A percentile compares a stretch with the other conserved stretches of the same genome.
phyloP scores from a whole-genome alignment of 768 basidiomycete species.

The Megacollybia marginata region DNA sequence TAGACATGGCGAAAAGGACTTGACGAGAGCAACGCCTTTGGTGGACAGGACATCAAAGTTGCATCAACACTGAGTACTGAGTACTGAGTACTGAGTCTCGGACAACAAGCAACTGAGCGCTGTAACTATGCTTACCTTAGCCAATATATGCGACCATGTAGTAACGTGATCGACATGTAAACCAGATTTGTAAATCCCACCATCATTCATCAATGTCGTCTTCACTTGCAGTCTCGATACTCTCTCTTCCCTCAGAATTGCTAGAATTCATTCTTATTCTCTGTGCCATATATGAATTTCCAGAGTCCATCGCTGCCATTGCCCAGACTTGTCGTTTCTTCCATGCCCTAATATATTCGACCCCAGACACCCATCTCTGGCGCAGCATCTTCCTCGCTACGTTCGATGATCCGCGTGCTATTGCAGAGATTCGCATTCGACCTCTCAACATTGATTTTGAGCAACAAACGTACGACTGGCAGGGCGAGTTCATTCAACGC shows the following conservation, averaged over 20 bases:
- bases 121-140: too few relatives aligned
- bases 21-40: too few relatives aligned
- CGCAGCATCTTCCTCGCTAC: conserved; percentile 27
- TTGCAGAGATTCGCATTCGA: conserved; percentile 5
- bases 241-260: conserved; percentile 27
- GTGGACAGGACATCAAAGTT: too few relatives aligned
- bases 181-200: too few relatives aligned
- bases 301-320: conserved; percentile 23
- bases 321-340: conserved; percentile 24
- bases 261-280: conserved; percentile 23
- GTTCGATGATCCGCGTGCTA: conserved; percentile 31
- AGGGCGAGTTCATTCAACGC: neutral
- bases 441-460: neutral
- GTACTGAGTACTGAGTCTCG: too few relatives aligned
- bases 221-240: neutral
- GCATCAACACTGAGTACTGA: too few relatives aligned
- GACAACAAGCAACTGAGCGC: too few relatives aligned
- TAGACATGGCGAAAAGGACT: too few relatives aligned
- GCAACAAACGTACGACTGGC: neutral
- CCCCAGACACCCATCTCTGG: conserved; percentile 30
- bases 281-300: conserved; percentile 12
- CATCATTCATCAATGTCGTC: too few relatives aligned
- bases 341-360: conserved; percentile 22
- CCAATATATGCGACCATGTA: too few relatives aligned
- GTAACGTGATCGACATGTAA: too few relatives aligned